A percentile compares a stretch with the other conserved stretches of the same genome.
Evolutionary conservation across 805 yeast genomes (phyloP).

Genomic region (Kregervanrija fluxuum): DNA sequence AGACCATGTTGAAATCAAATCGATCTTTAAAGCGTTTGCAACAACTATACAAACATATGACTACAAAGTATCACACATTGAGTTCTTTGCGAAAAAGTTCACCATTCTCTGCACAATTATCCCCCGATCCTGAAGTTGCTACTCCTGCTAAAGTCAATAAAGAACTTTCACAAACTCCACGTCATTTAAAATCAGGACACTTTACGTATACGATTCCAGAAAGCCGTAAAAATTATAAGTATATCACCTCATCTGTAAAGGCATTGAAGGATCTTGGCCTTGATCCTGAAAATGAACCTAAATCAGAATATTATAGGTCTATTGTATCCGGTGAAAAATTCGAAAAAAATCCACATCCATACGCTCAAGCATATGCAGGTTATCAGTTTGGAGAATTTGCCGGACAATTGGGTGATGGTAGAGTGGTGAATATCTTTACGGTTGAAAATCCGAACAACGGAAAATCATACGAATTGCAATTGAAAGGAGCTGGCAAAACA

Average conservation of each 20-base stretch:
- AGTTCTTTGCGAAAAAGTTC: slow-evolving; percentile 23
- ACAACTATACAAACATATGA: too few species aligned
- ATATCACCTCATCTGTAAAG: slow-evolving; percentile 48
- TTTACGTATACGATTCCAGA: slow-evolving; percentile 74
- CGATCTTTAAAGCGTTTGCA: too few species aligned
- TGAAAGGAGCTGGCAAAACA: slow-evolving; percentile 89
- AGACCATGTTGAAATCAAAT: too few species aligned
- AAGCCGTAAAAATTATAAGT: slow-evolving; percentile 41
- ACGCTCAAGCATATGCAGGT: slow-evolving; percentile 90
- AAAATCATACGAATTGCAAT: slow-evolving; percentile 55
- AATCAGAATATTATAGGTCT: slow-evolving; percentile 31
- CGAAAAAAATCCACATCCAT: slow-evolving; percentile 51
- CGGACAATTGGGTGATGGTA: slow-evolving; percentile 94
- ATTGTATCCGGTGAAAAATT: slow-evolving; percentile 54
- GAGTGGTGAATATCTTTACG: slow-evolving; percentile 80
- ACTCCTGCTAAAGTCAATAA: slow-evolving; percentile 7
- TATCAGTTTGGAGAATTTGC: slow-evolving; percentile 96
- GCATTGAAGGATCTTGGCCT: slow-evolving; percentile 63
- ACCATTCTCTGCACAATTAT: slow-evolving; percentile 20
- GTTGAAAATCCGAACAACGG: slow-evolving; percentile 39
- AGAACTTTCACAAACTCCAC: slow-evolving; percentile 23
- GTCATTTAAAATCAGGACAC: slow-evolving; percentile 52
- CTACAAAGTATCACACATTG: slow-evolving; percentile 3
- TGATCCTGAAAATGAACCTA: slow-evolving; percentile 29
- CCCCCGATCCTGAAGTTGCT: slow-evolving; percentile 26